Evolutionary conservation across 2,329 filamentous ascomycete species (phyloP), one percentile per base, ranked within the genome.

Genomic region (Pseudocercospora fuligena): DNA sequence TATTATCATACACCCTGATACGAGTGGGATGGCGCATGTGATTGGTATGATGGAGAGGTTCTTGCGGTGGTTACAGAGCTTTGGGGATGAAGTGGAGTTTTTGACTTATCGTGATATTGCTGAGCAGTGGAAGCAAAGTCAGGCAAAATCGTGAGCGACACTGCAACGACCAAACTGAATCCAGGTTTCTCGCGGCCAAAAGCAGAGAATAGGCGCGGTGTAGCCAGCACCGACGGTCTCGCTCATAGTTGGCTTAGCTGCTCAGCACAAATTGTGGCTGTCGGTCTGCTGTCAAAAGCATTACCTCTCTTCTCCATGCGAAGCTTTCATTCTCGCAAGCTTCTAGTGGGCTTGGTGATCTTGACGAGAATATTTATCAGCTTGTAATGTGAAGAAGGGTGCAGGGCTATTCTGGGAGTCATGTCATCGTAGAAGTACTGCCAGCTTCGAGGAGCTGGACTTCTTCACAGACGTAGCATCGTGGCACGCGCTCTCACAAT

Each of bases 1-100:
- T 19, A 73, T 88, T 19, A 76, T 87, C 2, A 74, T 88, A 72
- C 86, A 88, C 77, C 86, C 86, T 0, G 86, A 88, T 77, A 87
- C 84, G 2, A 86, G 83, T 72, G 86, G 86, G 0, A 86, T 88
- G 84, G 85, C 86, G 56, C 87, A 88, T 79, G 81, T 89, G 1
- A 84, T 88, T 71, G 85, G 85, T 6, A 87, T 87, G 85, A 70
- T 86, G 21, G 82, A 85, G 73, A 79, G 84, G 57, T 80, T 86
- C 68, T 76, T 87, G 66, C 72, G 61, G 36, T 88, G 85, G 84
- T 61, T 88, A 72, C 79, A 82, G 75, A 76, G 73, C 3, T 82
- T 78, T 70, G 81, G 79, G 3, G 78, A 79, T 0, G 78, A 80
- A 63, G 82, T 85, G 5, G 79, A 83, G 68, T 85, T 84, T 69